Evolutionary conservation across 2,329 filamentous ascomycete species (phyloP).

Genomic region (Microcera coccophila): DNA sequence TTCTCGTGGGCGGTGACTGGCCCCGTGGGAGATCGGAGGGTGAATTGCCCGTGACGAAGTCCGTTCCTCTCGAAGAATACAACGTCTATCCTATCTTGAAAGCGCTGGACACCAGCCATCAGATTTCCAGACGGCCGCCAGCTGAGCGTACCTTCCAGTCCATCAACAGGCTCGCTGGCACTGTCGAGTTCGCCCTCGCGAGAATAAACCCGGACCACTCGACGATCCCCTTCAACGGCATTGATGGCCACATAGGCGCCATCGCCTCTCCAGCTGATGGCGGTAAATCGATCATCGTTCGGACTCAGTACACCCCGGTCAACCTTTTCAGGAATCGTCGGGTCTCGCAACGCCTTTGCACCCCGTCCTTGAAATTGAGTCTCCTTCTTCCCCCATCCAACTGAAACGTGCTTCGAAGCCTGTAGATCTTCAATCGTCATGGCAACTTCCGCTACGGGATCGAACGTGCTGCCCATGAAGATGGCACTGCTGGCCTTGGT

Average conservation of each 20-base stretch:
- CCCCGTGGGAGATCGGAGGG: slow-evolving; percentile 64
- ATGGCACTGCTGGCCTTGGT: slow-evolving; percentile 76
- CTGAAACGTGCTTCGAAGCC: slow-evolving; percentile 88
- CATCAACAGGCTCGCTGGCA: slow-evolving; percentile 90
- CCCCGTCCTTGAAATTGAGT: slow-evolving; percentile 95
- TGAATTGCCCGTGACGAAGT: slow-evolving; percentile 92
- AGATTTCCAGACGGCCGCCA: slow-evolving; percentile 91
- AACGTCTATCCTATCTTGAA: slow-evolving; percentile 67
- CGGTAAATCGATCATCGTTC: slow-evolving; percentile 66
- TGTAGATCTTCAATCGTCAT: slow-evolving; percentile 75
- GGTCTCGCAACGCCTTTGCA: slow-evolving; percentile 81
- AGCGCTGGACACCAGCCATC: slow-evolving; percentile 77
- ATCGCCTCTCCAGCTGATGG: slow-evolving; percentile 91
- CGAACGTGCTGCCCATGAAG: slow-evolving; percentile 90
- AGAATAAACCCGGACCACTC: slow-evolving; percentile 85
- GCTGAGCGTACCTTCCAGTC: slow-evolving; percentile 79
- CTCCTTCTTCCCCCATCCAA: slow-evolving; percentile 97
- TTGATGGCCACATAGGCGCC: slow-evolving; percentile 88
- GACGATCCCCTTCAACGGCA: slow-evolving; percentile 65
- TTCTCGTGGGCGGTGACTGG: slow-evolving; percentile 50
- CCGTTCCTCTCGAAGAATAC: slow-evolving; percentile 97
- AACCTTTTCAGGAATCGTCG: slow-evolving; percentile 88
- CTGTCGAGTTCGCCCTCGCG: slow-evolving; percentile 88
- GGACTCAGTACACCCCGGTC: slow-evolving; percentile 75
- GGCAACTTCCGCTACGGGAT: slow-evolving; percentile 70